A percentile compares a stretch with the other conserved stretches of the same genome.
Conservation (phyloP, 73 alveolate genomes). For the Stentor roeselii region DNA sequence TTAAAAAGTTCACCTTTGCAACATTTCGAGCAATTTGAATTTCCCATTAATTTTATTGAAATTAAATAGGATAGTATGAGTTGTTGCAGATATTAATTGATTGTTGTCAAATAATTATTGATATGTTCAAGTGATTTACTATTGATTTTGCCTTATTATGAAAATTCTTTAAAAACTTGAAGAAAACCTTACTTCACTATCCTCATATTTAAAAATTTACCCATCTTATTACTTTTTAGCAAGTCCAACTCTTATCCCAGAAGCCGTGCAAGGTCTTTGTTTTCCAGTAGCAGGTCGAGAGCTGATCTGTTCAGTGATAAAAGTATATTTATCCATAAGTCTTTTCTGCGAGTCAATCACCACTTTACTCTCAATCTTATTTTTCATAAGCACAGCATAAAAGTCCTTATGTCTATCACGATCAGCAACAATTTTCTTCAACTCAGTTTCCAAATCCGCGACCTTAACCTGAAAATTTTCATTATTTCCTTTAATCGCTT, state of each 20-base stretch:
- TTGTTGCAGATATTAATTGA: no score
- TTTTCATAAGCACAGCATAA: not conserved
- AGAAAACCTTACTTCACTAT: no score
- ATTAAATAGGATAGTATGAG: no score
- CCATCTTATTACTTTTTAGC: no score
- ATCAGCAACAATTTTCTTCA: not conserved
- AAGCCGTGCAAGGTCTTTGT: constrained; percentile 6
- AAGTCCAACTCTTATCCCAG: not conserved
- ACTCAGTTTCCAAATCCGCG: not conserved
- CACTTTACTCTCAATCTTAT: not conserved
- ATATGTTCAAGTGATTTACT: no score
- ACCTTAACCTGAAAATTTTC: not conserved
- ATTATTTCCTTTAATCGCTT: not conserved
- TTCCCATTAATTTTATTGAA: no score
- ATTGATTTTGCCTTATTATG: no score
- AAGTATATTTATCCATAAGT: not conserved
- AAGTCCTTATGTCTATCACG: not conserved
- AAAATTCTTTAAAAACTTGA: no score
- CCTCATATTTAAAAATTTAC: no score
- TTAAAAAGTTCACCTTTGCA: not conserved
- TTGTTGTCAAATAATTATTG: no score
- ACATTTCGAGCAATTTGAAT: not conserved
- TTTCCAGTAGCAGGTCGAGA: constrained; percentile 18
- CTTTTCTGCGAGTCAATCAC: constrained; percentile 18
- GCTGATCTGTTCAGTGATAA: not conserved